These are phyloP conservation scores for Acanthamoeba sp. DNA, from an alignment of 208 protist species.

Conservation along the genomic window DNA sequence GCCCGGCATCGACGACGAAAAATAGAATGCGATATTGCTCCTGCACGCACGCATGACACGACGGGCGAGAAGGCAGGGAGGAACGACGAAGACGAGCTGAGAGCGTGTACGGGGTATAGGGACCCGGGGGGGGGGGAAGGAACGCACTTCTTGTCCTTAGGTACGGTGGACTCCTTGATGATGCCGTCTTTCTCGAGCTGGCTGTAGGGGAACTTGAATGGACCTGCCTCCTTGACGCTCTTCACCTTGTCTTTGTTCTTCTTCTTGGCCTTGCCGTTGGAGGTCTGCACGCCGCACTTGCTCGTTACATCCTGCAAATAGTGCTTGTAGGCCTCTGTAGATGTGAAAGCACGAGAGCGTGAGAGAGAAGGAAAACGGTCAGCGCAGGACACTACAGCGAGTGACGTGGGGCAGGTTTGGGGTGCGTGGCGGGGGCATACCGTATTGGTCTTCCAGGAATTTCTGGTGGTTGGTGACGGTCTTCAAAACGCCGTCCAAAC, in stretches of 20 bases:
- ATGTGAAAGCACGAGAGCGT: background rate
- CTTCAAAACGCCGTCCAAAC: constrained; percentile 74
- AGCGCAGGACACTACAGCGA: background rate
- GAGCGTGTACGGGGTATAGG: background rate
- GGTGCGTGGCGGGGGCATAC: too few species aligned
- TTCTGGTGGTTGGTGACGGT: constrained; percentile 82
- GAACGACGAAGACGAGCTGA: too few species aligned
- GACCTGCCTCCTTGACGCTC: constrained; percentile 58
- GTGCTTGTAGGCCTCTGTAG: constrained; percentile 78
- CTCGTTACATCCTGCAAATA: constrained; percentile 84
- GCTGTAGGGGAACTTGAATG: constrained; percentile 85
- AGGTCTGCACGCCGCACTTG: constrained; percentile 70
- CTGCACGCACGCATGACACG: constrained; percentile 3
- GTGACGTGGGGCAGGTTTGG: too few species aligned
- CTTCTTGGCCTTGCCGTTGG: background rate
- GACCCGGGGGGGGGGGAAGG: background rate
- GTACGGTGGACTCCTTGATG: constrained; percentile 85
- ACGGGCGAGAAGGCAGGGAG: background rate
- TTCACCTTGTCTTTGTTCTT: background rate
- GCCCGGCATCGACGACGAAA: constrained; percentile 79
- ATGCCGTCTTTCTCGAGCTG: constrained; percentile 87
- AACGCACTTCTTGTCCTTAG: constrained; percentile 80
- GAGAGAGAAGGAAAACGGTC: background rate
- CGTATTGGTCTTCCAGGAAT: constrained; percentile 81
- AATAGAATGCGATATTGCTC: constrained; percentile 81